phyloP scores from a whole-genome alignment of 495 filamentous ascomycete species.

The Penicillium tannophilum region DNA sequence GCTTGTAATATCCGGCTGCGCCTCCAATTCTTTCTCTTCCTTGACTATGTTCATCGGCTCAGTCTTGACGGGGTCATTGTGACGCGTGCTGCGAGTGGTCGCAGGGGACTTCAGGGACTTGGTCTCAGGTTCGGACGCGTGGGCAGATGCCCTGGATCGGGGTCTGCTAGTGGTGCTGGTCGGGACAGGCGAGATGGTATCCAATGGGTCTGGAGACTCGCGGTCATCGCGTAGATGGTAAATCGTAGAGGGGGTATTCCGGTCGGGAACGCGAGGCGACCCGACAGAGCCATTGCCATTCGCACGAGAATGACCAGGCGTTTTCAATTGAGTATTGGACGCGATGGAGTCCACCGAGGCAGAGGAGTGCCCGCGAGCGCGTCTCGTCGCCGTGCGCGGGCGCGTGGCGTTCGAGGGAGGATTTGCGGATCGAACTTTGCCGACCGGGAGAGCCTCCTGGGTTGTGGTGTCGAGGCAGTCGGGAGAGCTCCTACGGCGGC shows the following conservation, averaged over 20 bases:
- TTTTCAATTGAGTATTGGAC: slow-evolving; percentile 19
- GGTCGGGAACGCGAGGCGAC: slow-evolving; percentile 18
- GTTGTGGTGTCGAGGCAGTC: slow-evolving; percentile 40
- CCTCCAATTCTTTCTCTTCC: background rate
- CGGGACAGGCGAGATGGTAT: slow-evolving; percentile 38
- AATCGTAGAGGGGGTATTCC: slow-evolving; percentile 15
- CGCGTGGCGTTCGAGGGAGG: slow-evolving; percentile 25
- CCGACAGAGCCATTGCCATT: slow-evolving; percentile 24
- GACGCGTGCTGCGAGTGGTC: slow-evolving; percentile 20
- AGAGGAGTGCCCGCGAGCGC: slow-evolving; percentile 23
- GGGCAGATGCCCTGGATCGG: slow-evolving; percentile 13
- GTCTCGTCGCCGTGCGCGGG: slow-evolving; percentile 22
- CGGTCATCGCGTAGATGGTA: slow-evolving; percentile 18
- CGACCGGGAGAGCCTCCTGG: slow-evolving; percentile 17
- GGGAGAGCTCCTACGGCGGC: slow-evolving; percentile 41
- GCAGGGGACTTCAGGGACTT: slow-evolving; percentile 15
- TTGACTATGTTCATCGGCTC: slow-evolving; percentile 12
- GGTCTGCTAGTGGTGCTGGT: slow-evolving; percentile 12
- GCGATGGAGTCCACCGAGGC: slow-evolving; percentile 25
- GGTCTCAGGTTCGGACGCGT: slow-evolving; percentile 10
- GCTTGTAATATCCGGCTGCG: background rate
- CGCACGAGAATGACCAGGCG: slow-evolving; percentile 22
- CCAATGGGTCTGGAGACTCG: slow-evolving; percentile 44
- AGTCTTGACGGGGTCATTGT: slow-evolving; percentile 6
- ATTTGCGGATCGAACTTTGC: slow-evolving; percentile 26